Evolutionary conservation across 176 grass and related monocot species (phyloP), one percentile per base, ranked within the genome.

Genomic region (Zoysia pacifica): DNA sequence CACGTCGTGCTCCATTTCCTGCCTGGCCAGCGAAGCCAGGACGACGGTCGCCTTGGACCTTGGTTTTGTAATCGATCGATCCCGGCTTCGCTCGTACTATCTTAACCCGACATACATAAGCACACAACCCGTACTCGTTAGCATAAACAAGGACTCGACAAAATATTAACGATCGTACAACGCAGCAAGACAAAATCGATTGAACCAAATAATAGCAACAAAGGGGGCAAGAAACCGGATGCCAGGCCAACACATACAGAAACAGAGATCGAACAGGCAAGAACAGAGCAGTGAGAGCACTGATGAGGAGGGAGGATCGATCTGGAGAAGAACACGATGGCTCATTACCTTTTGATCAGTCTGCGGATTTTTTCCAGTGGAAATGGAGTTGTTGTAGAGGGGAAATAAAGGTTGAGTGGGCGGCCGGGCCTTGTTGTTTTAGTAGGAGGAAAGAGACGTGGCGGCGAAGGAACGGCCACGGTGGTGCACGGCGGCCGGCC

Each of bases 1-100:
- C 80, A 74, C 75, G 75, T 88, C 86, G 75, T 83, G 80, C 80
- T 79, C 80, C 80, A 88, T 88, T 75, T 61, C 51, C 70, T 68
- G 75, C 68, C 69, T 75, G 62, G 61, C 74, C 47, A 63, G n/a
- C 5, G 40, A 74, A 18, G 65, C 4, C 11, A 35, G 48, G 65
- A 39, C 15, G 48, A 38, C 28, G 28, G 48, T 28, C 44, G 72
- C 9, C 16, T 48, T 47, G 11, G 37, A 62, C 74, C 70, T 72
- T 39, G 37, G 9, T 73, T 45, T 11, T 19, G 16, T 53, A 52
- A 58, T 73, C 20, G 20, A 62, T 62, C 19, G 9, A 28, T 28
- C 28, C 83, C 46, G 18, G 44, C 82, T 45, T 40, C 28, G 28
- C 16, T 39, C 72, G 15, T 39, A 62, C 65, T 48, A 28, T 28